These are phyloP conservation scores for Harringtonia aguacate DNA, from an alignment of 2,329 filamentous ascomycete genomes.

Conservation along the genomic window DNA sequence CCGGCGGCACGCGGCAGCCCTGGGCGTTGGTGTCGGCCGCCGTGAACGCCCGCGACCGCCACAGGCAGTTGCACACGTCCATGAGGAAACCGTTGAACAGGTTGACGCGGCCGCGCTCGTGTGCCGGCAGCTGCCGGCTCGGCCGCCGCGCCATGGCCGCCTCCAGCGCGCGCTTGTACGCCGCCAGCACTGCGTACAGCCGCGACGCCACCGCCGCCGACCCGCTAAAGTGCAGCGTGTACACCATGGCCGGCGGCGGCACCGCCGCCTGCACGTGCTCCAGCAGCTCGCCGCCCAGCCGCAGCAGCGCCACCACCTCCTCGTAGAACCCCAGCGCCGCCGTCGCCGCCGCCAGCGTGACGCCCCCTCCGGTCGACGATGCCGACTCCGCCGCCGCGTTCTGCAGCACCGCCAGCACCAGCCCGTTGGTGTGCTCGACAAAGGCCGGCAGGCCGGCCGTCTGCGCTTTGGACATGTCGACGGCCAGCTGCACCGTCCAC, in stretches of 20 bases:
- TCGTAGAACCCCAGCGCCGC: conserved; percentile 62
- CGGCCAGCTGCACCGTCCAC: conserved; percentile 38
- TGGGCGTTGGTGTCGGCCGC: conserved; percentile 50
- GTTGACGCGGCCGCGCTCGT: conserved; percentile 50
- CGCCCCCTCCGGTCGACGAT: neutral
- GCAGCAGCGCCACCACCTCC: conserved; percentile 44
- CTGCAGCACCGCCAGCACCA: conserved; percentile 52
- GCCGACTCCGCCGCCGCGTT: conserved; percentile 30
- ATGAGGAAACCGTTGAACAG: conserved; percentile 76
- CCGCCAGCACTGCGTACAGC: conserved; percentile 57
- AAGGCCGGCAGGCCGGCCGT: conserved; percentile 27
- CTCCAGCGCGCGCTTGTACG: conserved; percentile 68
- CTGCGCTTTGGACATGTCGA: conserved; percentile 17
- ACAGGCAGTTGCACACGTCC: conserved; percentile 77
- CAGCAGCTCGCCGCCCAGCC: conserved; percentile 34
- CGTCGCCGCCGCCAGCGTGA: conserved; percentile 25
- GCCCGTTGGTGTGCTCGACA: conserved; percentile 37
- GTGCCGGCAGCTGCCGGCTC: conserved; percentile 23
- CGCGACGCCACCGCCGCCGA: conserved; percentile 56
- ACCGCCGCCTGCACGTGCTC: conserved; percentile 54
- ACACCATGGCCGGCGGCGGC: conserved; percentile 57
- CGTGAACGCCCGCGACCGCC: conserved; percentile 64
- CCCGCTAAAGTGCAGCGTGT: conserved; percentile 56
- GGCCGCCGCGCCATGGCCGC: conserved; percentile 34
- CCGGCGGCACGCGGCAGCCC: conserved; percentile 37